Conservation (phyloP, 2,329 filamentous ascomycete genomes). For the Teratosphaeria pseudoeucalypti region DNA sequence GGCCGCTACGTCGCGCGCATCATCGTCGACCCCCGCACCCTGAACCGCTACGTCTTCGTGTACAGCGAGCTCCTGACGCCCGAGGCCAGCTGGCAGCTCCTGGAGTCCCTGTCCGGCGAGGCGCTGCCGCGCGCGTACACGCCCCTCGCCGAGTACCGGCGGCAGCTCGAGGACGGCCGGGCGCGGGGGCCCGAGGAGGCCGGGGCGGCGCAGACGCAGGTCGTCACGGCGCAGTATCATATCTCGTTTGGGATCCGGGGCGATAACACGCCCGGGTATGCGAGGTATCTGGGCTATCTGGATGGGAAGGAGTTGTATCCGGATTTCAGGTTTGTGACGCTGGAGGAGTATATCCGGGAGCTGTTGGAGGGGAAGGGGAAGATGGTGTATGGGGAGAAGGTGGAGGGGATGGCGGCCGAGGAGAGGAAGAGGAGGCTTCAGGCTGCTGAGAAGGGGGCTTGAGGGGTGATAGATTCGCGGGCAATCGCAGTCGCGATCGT, state of each 20-base stretch:
- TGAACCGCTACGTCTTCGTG: conserved; percentile 43
- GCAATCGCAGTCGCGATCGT: too few species aligned
- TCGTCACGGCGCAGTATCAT: conserved; percentile 31
- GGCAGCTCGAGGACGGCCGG: conserved; percentile 24
- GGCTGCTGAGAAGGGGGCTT: background rate
- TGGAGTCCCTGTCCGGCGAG: conserved; percentile 43
- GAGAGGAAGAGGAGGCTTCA: background rate
- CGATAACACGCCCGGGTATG: conserved; percentile 45
- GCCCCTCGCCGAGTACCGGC: conserved; percentile 26
- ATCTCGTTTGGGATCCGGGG: conserved; percentile 39
- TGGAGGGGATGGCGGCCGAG: background rate
- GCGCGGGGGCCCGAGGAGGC: background rate
- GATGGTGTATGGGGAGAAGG: background rate
- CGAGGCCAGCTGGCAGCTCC: conserved; percentile 36
- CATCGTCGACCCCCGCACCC: conserved; percentile 41
- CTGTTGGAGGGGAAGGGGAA: background rate
- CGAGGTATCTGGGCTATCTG: conserved; percentile 41
- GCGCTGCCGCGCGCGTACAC: conserved; percentile 26
- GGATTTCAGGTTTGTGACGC: background rate
- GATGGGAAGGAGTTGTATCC: conserved; percentile 32
- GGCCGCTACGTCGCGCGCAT: conserved; percentile 43
- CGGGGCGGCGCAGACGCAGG: background rate
- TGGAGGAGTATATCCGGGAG: background rate
- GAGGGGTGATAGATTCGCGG: background rate
- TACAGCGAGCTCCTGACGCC: conserved; percentile 38